These are phyloP conservation scores for Schrenkiella parvula DNA, from an alignment of 345 rosid species.

Conservation along the genomic window DNA sequence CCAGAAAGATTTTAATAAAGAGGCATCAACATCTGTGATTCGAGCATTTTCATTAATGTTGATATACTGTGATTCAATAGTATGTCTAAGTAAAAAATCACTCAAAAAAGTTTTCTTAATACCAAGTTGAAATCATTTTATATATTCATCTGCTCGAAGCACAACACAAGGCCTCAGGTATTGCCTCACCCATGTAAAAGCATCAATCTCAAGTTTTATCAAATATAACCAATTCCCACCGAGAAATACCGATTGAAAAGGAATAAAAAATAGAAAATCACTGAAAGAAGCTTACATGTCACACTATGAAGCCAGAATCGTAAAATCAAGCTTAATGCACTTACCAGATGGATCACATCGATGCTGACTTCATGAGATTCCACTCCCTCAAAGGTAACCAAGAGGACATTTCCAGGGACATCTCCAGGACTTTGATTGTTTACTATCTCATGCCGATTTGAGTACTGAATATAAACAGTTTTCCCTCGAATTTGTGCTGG, in stretches of 20 bases:
- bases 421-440: constrained; percentile 97
- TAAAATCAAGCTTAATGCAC: constrained; percentile 13
- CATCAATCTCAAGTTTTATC: not conserved
- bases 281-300: constrained; percentile 2
- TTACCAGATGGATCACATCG: constrained; percentile 92
- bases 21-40: constrained; percentile 64
- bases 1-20: constrained; percentile 67
- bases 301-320: not conserved
- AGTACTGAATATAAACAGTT: constrained; percentile 90
- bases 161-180: constrained; percentile 5
- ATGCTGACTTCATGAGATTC: constrained; percentile 92
- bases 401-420: constrained; percentile 89
- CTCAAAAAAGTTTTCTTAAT: not conserved
- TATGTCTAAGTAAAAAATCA: not conserved
- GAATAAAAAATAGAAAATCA: not conserved
- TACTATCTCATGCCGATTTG: constrained; percentile 92
- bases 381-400: constrained; percentile 93
- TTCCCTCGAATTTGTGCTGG: constrained; percentile 96
- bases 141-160: not conserved
- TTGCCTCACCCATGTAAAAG: not conserved
- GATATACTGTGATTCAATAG: constrained; percentile 12
- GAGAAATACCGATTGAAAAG: not conserved
- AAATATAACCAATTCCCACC: not conserved
- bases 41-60: constrained; percentile 39
- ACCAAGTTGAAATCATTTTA: not conserved